phyloP scores from a whole-genome alignment of 495 filamentous ascomycete genomes.

The Clohesyomyces aquaticus region DNA sequence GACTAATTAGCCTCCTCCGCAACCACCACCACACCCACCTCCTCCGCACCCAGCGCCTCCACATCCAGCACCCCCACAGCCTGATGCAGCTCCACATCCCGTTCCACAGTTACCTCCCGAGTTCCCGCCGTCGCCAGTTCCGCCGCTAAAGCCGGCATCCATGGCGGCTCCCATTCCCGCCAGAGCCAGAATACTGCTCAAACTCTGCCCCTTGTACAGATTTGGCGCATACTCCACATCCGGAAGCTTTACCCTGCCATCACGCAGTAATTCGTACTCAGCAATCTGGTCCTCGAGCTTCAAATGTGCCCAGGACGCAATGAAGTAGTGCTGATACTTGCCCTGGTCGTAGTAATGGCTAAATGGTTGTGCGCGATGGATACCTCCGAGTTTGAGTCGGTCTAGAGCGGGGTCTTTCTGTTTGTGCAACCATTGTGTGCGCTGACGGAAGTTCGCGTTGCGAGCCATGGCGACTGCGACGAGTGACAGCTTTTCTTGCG shows the following conservation, averaged over 20 bases:
- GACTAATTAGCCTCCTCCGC: too few species aligned
- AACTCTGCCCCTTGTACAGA: too few species aligned
- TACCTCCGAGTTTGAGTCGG: conserved; percentile 49
- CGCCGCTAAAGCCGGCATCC: too few species aligned
- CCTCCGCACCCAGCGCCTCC: too few species aligned
- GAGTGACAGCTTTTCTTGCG: not conserved
- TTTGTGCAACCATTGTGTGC: conserved; percentile 37
- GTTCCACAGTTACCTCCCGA: too few species aligned
- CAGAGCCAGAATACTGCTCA: too few species aligned
- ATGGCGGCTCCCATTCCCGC: too few species aligned
- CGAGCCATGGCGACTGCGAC: not conserved
- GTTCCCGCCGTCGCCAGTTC: too few species aligned
- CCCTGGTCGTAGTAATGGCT: conserved; percentile 48
- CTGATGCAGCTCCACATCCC: too few species aligned
- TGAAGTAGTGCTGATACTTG: conserved; percentile 45
- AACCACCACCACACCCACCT: too few species aligned
- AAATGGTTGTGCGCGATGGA: conserved; percentile 52
- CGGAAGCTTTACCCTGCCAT: not conserved
- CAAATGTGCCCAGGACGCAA: conserved; percentile 27
- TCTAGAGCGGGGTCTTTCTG: conserved; percentile 33
- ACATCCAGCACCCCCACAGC: too few species aligned
- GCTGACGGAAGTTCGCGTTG: not conserved
- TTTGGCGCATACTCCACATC: too few species aligned
- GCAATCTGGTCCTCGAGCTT: not conserved
- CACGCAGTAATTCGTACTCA: not conserved